These are phyloP conservation scores for Onygenales sp. DNA, from an alignment of 2,329 filamentous ascomycete species.

Conservation along the genomic window DNA sequence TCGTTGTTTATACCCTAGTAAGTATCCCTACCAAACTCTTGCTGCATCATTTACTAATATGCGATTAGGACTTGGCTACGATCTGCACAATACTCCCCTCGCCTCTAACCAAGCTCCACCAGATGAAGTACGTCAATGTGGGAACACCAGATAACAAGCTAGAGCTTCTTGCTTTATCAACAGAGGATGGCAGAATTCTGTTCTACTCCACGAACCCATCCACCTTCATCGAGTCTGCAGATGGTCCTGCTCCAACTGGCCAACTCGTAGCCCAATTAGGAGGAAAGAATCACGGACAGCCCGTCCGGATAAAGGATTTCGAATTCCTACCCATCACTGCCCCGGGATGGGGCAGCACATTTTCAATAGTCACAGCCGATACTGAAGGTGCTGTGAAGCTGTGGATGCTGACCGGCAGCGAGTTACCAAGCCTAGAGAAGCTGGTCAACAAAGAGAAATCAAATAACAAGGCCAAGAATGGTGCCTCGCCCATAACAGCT, in stretches of 20 bases:
- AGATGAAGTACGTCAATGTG: slow-evolving; percentile 59
- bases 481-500: slow-evolving; percentile 9
- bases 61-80: slow-evolving; percentile 59
- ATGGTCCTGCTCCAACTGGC: slow-evolving; percentile 49
- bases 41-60: slow-evolving; percentile 8
- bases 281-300: slow-evolving; percentile 58
- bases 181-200: slow-evolving; percentile 79
- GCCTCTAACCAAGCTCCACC: slow-evolving; percentile 70
- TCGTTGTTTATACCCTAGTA: slow-evolving; percentile 72
- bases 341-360: slow-evolving; percentile 25
- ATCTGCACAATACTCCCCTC: slow-evolving; percentile 62
- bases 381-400: slow-evolving; percentile 80
- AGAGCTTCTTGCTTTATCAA: slow-evolving; percentile 65
- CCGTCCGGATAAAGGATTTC: slow-evolving; percentile 81
- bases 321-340: slow-evolving; percentile 46
- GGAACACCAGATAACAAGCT: slow-evolving; percentile 34
- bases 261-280: slow-evolving; percentile 64
- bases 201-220: slow-evolving; percentile 62
- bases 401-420: slow-evolving; percentile 50
- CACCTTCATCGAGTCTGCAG: slow-evolving; percentile 26
- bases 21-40: slow-evolving; percentile 13
- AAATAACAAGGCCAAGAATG: slow-evolving; percentile 10
- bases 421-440: slow-evolving; percentile 15
- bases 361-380: slow-evolving; percentile 61
- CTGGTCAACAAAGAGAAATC: slow-evolving; percentile 11